A percentile compares a stretch with the other conserved stretches of the same genome.
These are phyloP conservation scores for Neurospora sp. DNA, from an alignment of 2,329 filamentous ascomycete species.

Conservation along the genomic window DNA sequence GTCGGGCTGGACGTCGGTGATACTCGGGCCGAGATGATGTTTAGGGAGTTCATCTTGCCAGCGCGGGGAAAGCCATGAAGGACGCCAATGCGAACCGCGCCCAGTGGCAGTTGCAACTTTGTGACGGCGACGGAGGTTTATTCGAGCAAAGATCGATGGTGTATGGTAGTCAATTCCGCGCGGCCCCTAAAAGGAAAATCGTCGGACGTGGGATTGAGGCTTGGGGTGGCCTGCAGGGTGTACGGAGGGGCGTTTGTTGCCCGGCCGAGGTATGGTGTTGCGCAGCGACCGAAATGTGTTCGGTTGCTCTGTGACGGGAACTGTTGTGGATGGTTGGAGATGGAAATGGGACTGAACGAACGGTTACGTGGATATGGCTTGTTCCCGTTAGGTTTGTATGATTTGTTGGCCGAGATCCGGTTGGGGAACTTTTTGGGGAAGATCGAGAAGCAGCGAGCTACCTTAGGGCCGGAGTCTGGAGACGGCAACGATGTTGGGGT, in stretches of 20 bases:
- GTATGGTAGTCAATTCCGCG: neutral
- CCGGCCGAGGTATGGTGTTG: neutral
- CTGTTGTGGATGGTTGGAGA: neutral
- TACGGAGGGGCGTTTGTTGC: neutral
- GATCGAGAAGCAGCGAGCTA: neutral
- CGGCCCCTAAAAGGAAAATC: neutral
- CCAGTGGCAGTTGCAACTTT: neutral
- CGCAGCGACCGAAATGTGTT: neutral
- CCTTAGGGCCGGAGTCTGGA: neutral
- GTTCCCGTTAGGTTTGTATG: neutral
- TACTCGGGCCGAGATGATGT: conserved; percentile 81
- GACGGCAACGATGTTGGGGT: neutral
- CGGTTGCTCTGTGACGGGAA: neutral
- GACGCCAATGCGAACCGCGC: conserved; percentile 11
- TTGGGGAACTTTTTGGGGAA: neutral
- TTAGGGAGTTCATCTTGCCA: conserved; percentile 88
- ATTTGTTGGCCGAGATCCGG: neutral
- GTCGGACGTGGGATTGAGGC: neutral
- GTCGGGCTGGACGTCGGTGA: conserved; percentile 47
- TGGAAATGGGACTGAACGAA: neutral
- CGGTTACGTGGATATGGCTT: neutral
- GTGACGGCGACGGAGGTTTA: neutral
- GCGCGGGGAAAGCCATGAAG: conserved; percentile 44
- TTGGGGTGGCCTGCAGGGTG: neutral
- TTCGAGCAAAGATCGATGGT: neutral